Evolutionary conservation across 2,329 filamentous ascomycete genomes (phyloP).

Genomic region (Calonectria pteridis): DNA sequence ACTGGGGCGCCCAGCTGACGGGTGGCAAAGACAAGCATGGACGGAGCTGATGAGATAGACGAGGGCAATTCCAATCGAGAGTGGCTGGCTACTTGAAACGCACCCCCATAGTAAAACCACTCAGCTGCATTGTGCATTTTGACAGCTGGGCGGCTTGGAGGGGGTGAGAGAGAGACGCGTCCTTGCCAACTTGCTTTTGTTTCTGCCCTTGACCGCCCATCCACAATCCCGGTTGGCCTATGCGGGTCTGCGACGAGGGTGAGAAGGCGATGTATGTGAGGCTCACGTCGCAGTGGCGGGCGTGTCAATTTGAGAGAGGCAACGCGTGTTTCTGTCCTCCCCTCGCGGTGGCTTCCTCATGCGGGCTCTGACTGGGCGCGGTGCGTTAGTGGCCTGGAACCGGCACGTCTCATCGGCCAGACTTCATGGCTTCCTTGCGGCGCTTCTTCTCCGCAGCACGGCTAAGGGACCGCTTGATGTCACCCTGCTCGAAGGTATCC

Average conservation of each 20-base stretch:
- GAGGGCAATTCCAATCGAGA: conserved; percentile 6
- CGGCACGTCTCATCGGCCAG: conserved; percentile 53
- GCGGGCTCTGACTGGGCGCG: conserved; percentile 16
- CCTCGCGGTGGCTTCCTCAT: conserved; percentile 10
- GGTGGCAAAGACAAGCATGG: neutral
- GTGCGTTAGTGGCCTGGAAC: conserved; percentile 17
- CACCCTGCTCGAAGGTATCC: conserved; percentile 84
- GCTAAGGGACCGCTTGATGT: conserved; percentile 79
- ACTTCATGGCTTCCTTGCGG: conserved; percentile 69
- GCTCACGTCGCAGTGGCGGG: conserved; percentile 6
- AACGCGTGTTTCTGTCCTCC: conserved; percentile 4
- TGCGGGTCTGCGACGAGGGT: conserved; percentile 9
- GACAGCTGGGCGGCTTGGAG: neutral
- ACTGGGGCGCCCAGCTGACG: conserved; percentile 4
- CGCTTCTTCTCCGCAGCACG: conserved; percentile 71
- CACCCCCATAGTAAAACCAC: conserved; percentile 10
- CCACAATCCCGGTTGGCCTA: conserved; percentile 1
- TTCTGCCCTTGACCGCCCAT: neutral
- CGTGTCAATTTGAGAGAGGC: conserved; percentile 8
- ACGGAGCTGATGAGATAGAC: conserved; percentile 9
- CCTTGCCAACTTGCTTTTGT: neutral
- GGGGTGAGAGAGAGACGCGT: conserved; percentile 14
- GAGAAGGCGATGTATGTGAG: neutral
- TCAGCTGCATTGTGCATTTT: conserved; percentile 20
- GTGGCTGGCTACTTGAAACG: conserved; percentile 20